These are phyloP conservation scores for Sugiyamaella marilandica DNA, from an alignment of 805 yeast genomes.

Conservation along the genomic window DNA sequence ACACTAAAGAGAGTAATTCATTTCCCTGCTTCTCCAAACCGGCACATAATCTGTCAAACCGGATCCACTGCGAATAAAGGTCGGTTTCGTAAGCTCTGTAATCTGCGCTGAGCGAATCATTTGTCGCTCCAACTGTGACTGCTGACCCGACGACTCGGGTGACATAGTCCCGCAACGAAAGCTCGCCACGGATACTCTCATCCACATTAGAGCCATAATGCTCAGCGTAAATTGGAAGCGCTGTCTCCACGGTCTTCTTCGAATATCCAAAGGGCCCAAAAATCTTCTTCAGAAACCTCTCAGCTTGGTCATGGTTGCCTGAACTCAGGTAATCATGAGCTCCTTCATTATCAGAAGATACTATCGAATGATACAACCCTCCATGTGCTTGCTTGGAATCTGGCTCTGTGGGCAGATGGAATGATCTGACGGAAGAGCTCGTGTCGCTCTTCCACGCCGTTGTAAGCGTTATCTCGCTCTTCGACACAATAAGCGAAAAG, in stretches of 20 bases:
- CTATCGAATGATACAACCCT: background rate
- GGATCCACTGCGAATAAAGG: constrained; percentile 56
- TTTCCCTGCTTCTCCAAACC: constrained; percentile 59
- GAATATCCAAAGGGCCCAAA: constrained; percentile 50
- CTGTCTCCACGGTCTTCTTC: constrained; percentile 45
- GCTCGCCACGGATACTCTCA: constrained; percentile 22
- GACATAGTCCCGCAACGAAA: constrained; percentile 35
- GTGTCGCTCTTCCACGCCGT: constrained; percentile 63
- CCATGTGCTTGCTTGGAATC: background rate
- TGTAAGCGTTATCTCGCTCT: constrained; percentile 33
- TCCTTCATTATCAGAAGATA: background rate
- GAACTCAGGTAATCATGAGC: background rate
- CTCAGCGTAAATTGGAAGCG: constrained; percentile 46
- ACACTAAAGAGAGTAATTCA: constrained; percentile 54
- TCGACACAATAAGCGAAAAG: constrained; percentile 31
- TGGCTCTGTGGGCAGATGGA: constrained; percentile 1
- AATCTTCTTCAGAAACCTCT: constrained; percentile 39
- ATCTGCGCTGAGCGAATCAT: constrained; percentile 17
- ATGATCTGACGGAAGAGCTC: constrained; percentile 40
- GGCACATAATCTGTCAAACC: constrained; percentile 64
- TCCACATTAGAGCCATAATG: constrained; percentile 36
- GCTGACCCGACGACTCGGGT: constrained; percentile 32
- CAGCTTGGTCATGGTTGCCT: constrained; percentile 20
- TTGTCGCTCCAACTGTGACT: constrained; percentile 20
- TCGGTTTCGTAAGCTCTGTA: constrained; percentile 36